Evolutionary conservation across 1,284 basidiomycete species (phyloP), one percentile per base, ranked within the genome.

Genomic region (Tilletia indica): DNA sequence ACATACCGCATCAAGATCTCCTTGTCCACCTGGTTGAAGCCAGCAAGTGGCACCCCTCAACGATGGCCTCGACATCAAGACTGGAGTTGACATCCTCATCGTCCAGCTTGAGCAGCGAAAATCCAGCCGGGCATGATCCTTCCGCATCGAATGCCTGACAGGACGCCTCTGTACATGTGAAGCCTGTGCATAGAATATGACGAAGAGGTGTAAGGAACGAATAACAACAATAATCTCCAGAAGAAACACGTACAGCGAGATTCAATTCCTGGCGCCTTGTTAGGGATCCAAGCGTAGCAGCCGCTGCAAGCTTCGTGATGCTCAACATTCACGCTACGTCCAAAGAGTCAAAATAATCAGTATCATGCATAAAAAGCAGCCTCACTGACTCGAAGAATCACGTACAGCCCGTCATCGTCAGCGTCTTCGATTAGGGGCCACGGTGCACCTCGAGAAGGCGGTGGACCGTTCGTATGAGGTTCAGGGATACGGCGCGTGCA

Each of bases 401-500:
- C 61, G 16, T 38, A 64, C 61, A 64, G 16, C 36, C 61, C 61
- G n/a, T 64, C 61, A 9, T 64, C 61, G 14, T 64, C 61, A 42
- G 61, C 61, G 12, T 64, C 61, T 64, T 64, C 61, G 38, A 64
- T 38, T 38, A 5, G 12, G 12, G 61, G 61, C 61, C 61, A 64
- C 36, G 3, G 31, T 9, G 12, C 34, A 16, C 61, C 61, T 12
- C 61, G 61, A 64, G 61, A 34, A 19, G 61, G 61, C 14, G 36
- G 61, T 21, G 61, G 14, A 12, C 36, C 16, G 12, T 11, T 38
- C 4, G 36, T 8, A 2, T 19, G 6, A 19, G 61, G 31, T 5
- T 63, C 58, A 36, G 61, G 61, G n/a, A 64, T 64, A 14, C 61
- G 61, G n/a, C 19, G 34, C 36, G 61, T 64, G 61, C 61, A 64